Conservation (phyloP, 805 yeast species). For the Naumovozyma dairenensis region DNA sequence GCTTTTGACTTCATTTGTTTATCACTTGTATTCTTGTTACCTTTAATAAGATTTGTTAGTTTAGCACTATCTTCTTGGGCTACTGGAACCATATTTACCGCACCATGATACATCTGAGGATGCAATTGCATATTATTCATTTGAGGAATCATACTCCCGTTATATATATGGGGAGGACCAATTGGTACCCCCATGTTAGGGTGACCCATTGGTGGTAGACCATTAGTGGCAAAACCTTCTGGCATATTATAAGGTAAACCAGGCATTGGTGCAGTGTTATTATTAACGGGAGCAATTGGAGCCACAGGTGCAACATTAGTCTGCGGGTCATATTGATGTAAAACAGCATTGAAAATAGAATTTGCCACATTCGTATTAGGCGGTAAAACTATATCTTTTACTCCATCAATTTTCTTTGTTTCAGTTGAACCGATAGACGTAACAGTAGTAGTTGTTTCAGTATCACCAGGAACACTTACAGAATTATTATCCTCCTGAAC, state of each 20-base stretch:
- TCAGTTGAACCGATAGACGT: background rate
- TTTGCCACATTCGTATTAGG: constrained; percentile 21
- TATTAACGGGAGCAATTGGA: constrained; percentile 3
- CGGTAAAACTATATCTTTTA: constrained; percentile 5
- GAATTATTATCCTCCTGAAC: constrained; percentile 3
- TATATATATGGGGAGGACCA: constrained; percentile 8
- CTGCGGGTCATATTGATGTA: constrained; percentile 22
- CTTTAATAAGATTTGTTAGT: constrained; percentile 5
- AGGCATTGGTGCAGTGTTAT: constrained; percentile 10
- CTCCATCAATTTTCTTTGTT: constrained; percentile 1
- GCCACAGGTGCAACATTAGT: constrained; percentile 7
- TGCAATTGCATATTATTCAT: constrained; percentile 1
- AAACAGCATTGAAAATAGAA: constrained; percentile 27
- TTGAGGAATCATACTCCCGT: constrained; percentile 2
- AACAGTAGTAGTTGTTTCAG: background rate
- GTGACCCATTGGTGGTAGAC: constrained; percentile 9
- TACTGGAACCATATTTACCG: background rate
- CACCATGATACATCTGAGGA: constrained; percentile 2
- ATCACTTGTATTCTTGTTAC: no score
- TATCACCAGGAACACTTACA: background rate
- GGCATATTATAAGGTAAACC: constrained; percentile 24
- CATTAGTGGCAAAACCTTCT: constrained; percentile 9
- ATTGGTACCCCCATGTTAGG: constrained; percentile 13
- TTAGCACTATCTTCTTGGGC: constrained; percentile 9
- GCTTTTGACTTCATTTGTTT: background rate